Conservation (phyloP, 2,329 filamentous ascomycete genomes). For the Sporothrix humicola region DNA sequence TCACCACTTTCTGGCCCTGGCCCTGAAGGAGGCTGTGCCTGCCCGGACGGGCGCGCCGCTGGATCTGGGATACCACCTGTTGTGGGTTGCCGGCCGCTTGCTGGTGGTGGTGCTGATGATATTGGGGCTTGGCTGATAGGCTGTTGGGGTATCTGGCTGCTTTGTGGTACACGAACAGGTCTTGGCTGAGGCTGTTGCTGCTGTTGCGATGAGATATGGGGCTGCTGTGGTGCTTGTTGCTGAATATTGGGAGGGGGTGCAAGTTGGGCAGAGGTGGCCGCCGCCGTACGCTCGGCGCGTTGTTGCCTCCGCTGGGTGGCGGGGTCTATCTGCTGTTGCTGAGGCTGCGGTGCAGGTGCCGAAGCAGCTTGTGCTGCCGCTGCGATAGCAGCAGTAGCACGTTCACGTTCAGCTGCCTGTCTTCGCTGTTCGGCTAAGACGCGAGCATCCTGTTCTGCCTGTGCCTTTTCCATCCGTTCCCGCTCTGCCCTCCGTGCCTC, state of each 20-base stretch:
- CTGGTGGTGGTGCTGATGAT: slow-evolving; percentile 16
- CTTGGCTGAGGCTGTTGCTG: slow-evolving; percentile 25
- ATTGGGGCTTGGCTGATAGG: slow-evolving; percentile 3
- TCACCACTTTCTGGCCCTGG: slow-evolving; percentile 43
- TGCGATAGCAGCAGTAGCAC: slow-evolving; percentile 58
- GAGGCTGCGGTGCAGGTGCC: slow-evolving; percentile 39
- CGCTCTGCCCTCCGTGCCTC: slow-evolving; percentile 74
- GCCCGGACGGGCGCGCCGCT: slow-evolving; percentile 7
- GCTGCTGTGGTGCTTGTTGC: slow-evolving; percentile 33
- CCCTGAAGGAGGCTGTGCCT: not conserved
- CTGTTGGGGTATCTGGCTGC: slow-evolving; percentile 8
- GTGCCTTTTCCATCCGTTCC: slow-evolving; percentile 65
- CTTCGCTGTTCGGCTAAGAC: slow-evolving; percentile 60
- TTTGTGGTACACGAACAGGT: slow-evolving; percentile 31
- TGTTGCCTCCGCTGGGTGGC: slow-evolving; percentile 46
- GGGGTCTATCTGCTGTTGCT: slow-evolving; percentile 45
- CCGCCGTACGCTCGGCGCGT: slow-evolving; percentile 41
- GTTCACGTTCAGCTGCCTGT: slow-evolving; percentile 50
- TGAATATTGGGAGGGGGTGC: slow-evolving; percentile 29
- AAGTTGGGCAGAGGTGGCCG: slow-evolving; percentile 33
- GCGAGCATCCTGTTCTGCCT: slow-evolving; percentile 62
- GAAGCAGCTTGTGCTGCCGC: slow-evolving; percentile 43
- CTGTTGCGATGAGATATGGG: slow-evolving; percentile 30
- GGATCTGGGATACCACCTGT: not conserved
- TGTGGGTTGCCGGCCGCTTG: not conserved